Conservation (phyloP, 2,329 filamentous ascomycete genomes). For the Tolypocladium paradoxum region DNA sequence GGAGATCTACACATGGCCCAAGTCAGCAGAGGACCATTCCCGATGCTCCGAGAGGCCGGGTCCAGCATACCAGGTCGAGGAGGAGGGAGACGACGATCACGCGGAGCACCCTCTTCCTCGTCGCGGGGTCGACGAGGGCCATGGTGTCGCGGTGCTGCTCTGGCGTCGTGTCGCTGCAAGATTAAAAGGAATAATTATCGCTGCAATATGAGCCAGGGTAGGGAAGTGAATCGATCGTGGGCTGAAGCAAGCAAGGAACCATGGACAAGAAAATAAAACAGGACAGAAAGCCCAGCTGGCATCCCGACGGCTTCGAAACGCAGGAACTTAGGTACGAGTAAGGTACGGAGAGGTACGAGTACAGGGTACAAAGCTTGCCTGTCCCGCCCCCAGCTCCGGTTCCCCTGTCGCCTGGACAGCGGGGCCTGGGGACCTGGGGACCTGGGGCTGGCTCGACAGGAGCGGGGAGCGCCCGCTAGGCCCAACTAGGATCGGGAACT, state of each 20-base stretch:
- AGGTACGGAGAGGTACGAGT: too few relatives aligned
- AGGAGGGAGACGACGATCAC: conserved; percentile 85
- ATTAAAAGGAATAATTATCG: neutral
- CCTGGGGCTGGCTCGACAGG: neutral
- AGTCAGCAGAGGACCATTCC: neutral
- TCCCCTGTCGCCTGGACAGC: neutral
- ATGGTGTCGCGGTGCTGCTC: conserved; percentile 14
- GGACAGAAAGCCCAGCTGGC: neutral
- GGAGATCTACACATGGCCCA: conserved; percentile 55
- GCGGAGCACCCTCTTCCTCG: conserved; percentile 70
- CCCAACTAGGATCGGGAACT: neutral
- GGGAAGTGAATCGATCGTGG: neutral
- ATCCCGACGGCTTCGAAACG: neutral
- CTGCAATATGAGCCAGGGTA: neutral
- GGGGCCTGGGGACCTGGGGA: neutral
- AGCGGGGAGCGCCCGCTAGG: neutral
- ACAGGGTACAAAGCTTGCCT: too few relatives aligned
- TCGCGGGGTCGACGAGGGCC: conserved; percentile 37
- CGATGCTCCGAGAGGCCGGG: neutral
- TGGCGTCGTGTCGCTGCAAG: neutral
- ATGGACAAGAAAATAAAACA: neutral
- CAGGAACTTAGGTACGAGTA: too few relatives aligned
- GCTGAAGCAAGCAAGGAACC: neutral
- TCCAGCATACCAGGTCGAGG: conserved; percentile 62
- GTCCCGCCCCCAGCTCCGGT: too few relatives aligned